These are phyloP conservation scores for Pleurotus citrinopileatus DNA, from an alignment of 768 basidiomycete species.

Conservation along the genomic window DNA sequence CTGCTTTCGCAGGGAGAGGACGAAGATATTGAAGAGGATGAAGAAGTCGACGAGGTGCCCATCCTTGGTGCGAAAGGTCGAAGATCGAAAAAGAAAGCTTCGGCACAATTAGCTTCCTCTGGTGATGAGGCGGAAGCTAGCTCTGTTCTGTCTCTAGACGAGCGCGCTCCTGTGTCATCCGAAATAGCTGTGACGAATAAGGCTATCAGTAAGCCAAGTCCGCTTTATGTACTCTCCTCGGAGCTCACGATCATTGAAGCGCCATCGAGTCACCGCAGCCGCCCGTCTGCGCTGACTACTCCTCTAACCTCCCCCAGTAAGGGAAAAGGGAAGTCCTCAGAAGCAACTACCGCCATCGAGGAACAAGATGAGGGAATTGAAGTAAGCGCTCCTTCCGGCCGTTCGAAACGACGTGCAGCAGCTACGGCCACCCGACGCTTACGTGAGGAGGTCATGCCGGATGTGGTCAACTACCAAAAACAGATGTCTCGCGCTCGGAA, in stretches of 20 bases:
- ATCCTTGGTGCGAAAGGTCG: neutral
- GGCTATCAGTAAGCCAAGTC: neutral
- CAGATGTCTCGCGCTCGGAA: constrained; percentile 44
- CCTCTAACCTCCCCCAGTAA: neutral
- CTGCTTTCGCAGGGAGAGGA: constrained; percentile 9
- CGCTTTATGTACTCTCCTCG: neutral
- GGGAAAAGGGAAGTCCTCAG: neutral
- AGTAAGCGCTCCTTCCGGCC: neutral
- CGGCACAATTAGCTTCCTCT: too few species aligned
- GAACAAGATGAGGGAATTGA: neutral
- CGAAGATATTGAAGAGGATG: constrained; percentile 21
- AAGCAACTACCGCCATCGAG: constrained; percentile 5
- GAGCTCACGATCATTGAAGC: neutral
- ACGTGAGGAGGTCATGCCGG: constrained; percentile 73
- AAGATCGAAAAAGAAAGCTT: too few species aligned
- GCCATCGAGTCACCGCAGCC: too few species aligned
- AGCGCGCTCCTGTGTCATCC: neutral
- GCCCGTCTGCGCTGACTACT: neutral
- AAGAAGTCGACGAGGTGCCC: constrained; percentile 3
- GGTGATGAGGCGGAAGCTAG: constrained; percentile 14
- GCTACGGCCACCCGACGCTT: constrained; percentile 48
- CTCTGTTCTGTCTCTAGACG: neutral
- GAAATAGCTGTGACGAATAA: neutral
- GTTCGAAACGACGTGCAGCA: constrained; percentile 39
- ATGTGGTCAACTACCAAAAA: constrained; percentile 65